Conservation (phyloP, 768 basidiomycete genomes). For the Suillus subluteus region DNA sequence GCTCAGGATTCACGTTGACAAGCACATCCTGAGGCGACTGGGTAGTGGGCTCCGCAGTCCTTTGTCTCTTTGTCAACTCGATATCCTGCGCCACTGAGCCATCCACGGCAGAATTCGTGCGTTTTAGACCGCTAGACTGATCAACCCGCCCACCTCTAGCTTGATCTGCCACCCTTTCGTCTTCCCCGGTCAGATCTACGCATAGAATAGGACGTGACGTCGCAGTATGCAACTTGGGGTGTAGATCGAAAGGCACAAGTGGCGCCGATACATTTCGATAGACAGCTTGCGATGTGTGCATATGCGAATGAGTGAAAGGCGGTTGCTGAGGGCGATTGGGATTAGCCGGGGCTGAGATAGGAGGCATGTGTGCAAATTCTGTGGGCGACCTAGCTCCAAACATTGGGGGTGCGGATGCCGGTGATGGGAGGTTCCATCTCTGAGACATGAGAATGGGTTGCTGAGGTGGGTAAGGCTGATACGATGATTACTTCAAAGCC, state of each 20-base stretch:
- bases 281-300: constrained; percentile 3
- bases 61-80: constrained; percentile 1
- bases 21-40: not conserved
- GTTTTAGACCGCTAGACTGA: constrained; percentile 5
- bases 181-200: not conserved
- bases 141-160: not conserved
- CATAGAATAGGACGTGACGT: not conserved
- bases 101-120: constrained; percentile 6
- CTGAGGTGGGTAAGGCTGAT: constrained; percentile 4
- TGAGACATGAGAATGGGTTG: not conserved
- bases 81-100: not conserved
- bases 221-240: not conserved
- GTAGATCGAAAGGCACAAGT: not conserved
- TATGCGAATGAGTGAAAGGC: not conserved
- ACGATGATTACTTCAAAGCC: not conserved
- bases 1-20: not conserved
- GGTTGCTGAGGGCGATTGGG: constrained; percentile 1
- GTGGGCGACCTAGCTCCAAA: not conserved
- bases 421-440: not conserved
- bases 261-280: constrained; percentile 13
- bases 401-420: not conserved
- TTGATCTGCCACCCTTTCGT: not conserved
- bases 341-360: not conserved
- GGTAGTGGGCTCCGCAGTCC: not conserved
- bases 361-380: not conserved